These are phyloP conservation scores for Candolleomyces eurysporus DNA, from an alignment of 768 basidiomycete genomes.

Conservation along the genomic window DNA sequence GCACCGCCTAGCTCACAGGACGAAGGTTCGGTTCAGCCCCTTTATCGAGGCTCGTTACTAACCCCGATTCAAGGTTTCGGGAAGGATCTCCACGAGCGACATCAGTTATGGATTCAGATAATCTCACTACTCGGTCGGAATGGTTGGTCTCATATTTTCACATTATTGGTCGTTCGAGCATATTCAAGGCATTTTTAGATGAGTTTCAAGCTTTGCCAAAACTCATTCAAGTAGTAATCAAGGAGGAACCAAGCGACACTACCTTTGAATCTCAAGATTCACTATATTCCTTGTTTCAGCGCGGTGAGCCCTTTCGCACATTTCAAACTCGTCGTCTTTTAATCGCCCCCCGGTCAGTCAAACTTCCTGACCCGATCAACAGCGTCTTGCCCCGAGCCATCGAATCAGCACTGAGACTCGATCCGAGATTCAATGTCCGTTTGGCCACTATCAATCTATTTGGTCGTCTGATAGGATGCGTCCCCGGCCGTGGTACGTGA, in stretches of 20 bases:
- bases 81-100: background rate
- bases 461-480: background rate
- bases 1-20: background rate
- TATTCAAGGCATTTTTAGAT: background rate
- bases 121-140: background rate
- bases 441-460: background rate
- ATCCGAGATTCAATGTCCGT: background rate
- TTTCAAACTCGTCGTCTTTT: background rate
- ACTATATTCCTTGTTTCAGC: background rate
- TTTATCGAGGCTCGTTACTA: background rate
- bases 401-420: background rate
- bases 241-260: background rate
- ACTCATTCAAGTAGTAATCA: background rate
- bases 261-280: background rate
- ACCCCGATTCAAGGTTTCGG: background rate
- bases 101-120: background rate
- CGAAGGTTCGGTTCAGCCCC: background rate
- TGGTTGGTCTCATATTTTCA: background rate
- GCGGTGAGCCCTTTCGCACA: background rate
- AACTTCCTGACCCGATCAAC: background rate
- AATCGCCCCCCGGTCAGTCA: background rate
- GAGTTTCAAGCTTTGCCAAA: background rate
- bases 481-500: too few species aligned
- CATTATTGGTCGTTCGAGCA: background rate
- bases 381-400: background rate